These are phyloP conservation scores for Pyrenopolyporus hunteri DNA, from an alignment of 495 filamentous ascomycete species.

Conservation along the genomic window DNA sequence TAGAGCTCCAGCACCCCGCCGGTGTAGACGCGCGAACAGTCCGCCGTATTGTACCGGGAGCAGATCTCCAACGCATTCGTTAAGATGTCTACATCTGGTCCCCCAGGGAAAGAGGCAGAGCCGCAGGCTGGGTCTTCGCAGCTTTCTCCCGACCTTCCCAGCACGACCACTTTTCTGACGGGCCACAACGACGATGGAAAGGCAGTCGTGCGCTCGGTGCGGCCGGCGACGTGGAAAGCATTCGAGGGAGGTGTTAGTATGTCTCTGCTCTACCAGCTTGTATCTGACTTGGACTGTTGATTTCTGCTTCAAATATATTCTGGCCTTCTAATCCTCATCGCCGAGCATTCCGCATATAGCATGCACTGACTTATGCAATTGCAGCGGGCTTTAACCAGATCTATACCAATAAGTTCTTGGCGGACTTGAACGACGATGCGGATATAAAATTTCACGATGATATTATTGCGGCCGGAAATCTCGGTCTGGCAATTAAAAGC, in stretches of 20 bases:
- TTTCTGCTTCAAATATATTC: not conserved
- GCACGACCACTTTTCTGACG: conserved; percentile 48
- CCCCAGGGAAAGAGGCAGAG: conserved; percentile 4
- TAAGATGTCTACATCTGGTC: not conserved
- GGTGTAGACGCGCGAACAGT: too few species aligned
- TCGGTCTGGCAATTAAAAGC: conserved; percentile 55
- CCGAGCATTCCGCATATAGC: not conserved
- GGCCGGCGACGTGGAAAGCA: conserved; percentile 33
- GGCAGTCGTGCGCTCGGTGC: conserved; percentile 44
- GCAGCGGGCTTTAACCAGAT: conserved; percentile 39
- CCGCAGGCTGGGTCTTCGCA: conserved; percentile 6
- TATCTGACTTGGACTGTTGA: not conserved
- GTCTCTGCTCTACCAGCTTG: not conserved
- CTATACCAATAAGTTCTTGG: conserved; percentile 64
- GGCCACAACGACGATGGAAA: conserved; percentile 47
- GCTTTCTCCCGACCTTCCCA: conserved; percentile 43
- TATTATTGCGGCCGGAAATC: conserved; percentile 41
- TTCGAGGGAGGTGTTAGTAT: conserved; percentile 31
- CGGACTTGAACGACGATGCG: conserved; percentile 55
- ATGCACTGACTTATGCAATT: not conserved
- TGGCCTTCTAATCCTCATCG: not conserved
- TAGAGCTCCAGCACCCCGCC: too few species aligned
- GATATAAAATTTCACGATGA: conserved; percentile 55
- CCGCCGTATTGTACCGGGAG: too few species aligned
- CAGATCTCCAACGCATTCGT: too few species aligned